A percentile compares a stretch with the other conserved stretches of the same genome.
These are phyloP conservation scores for Hyphopichia homilentoma DNA, from an alignment of 805 yeast genomes.

Conservation along the genomic window DNA sequence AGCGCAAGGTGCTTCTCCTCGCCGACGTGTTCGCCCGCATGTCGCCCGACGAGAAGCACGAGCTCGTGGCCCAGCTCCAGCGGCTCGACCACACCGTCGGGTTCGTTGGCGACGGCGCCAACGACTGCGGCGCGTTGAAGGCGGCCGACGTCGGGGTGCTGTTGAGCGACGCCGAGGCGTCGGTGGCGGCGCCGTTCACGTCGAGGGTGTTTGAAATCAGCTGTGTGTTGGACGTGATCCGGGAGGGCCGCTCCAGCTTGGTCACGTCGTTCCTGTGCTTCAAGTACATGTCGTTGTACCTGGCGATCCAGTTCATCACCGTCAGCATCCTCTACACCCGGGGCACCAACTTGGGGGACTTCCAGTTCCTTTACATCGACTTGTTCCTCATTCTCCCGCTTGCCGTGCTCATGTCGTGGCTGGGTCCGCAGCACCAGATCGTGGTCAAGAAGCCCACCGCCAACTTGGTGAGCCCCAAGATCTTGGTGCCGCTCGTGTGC, in stretches of 20 bases:
- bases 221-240: slow-evolving; percentile 86
- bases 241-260: slow-evolving; percentile 91
- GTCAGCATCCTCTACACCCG: slow-evolving; percentile 80
- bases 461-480: slow-evolving; percentile 84
- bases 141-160: slow-evolving; percentile 98
- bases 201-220: slow-evolving; percentile 86
- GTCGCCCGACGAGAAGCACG: slow-evolving; percentile 99
- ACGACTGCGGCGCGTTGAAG: slow-evolving; percentile 97
- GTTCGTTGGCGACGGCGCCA: slow-evolving; percentile 99
- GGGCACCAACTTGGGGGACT: slow-evolving; percentile 94
- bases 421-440: slow-evolving; percentile 64
- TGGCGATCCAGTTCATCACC: slow-evolving; percentile 92
- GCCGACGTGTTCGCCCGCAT: slow-evolving; percentile 87
- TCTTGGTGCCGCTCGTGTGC: slow-evolving; percentile 76
- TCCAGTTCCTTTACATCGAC: slow-evolving; percentile 94
- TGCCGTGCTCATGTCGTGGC: slow-evolving; percentile 98
- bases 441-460: slow-evolving; percentile 86
- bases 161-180: slow-evolving; percentile 94
- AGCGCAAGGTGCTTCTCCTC: slow-evolving; percentile 60
- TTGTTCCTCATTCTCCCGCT: slow-evolving; percentile 85
- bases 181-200: slow-evolving; percentile 98
- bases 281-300: slow-evolving; percentile 95
- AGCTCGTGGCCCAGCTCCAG: slow-evolving; percentile 83
- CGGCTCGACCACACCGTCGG: slow-evolving; percentile 87
- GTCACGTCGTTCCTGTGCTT: slow-evolving; percentile 96